Percentiles rank a stretch among this genome's conserved stretches.
phyloP scores from a whole-genome alignment of 1,284 basidiomycete genomes.

The Coniophora puteana region DNA sequence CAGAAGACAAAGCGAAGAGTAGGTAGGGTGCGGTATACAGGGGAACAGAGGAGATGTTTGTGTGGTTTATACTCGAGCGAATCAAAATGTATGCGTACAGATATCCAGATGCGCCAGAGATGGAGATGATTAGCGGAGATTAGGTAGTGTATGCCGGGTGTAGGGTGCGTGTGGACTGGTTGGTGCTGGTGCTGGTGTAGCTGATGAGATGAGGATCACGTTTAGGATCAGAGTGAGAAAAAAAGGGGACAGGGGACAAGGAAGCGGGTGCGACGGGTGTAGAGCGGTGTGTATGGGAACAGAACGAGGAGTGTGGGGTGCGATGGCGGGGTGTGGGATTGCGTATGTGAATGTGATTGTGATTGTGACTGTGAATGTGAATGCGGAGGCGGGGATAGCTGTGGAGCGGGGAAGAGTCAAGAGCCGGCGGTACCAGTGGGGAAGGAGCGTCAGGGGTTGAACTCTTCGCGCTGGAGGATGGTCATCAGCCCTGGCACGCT shows the following conservation, averaged over 20 bases:
- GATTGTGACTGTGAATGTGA: neutral
- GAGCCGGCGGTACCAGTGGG: constrained; percentile 8
- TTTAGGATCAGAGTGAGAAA: neutral
- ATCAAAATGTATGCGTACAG: too few species aligned
- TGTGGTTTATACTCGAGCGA: too few species aligned
- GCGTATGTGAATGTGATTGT: neutral
- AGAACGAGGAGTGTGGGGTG: neutral
- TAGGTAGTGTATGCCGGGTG: too few species aligned
- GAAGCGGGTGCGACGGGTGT: constrained; percentile 1
- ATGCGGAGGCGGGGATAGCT: too few species aligned
- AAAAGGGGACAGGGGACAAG: constrained; percentile 6
- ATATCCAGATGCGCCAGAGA: too few species aligned
- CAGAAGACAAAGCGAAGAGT: too few species aligned
- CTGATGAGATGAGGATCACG: neutral
- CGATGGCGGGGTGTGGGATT: too few species aligned
- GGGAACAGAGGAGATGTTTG: too few species aligned
- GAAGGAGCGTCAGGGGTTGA: constrained; percentile 10
- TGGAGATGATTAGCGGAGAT: too few species aligned
- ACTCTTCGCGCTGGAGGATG: constrained; percentile 42
- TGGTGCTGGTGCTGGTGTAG: too few species aligned
- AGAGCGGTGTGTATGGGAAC: constrained; percentile 4
- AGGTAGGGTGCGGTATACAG: too few species aligned
- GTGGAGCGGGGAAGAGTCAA: neutral
- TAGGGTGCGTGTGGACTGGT: too few species aligned
- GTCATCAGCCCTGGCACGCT: constrained; percentile 65